A percentile compares a stretch with the other conserved stretches of the same genome.
These are phyloP conservation scores for Amanita phalloides DNA, from an alignment of 768 basidiomycete genomes.

Conservation along the genomic window DNA sequence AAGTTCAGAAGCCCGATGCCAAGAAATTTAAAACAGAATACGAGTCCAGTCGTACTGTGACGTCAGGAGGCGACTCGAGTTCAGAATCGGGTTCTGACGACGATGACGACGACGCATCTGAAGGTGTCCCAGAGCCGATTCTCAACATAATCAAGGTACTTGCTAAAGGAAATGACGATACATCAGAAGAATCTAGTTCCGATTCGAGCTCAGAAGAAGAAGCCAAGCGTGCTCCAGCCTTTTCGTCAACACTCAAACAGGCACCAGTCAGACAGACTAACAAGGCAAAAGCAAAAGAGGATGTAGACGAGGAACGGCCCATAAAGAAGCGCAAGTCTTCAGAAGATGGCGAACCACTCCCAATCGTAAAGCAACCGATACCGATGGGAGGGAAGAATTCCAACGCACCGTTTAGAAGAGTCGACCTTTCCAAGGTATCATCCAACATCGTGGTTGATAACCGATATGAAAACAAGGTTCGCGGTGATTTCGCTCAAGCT, in stretches of 20 bases:
- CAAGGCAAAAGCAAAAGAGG: conserved; percentile 4
- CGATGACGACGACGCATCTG: background rate
- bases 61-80: conserved; percentile 19
- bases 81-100: conserved; percentile 15
- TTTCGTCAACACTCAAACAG: background rate
- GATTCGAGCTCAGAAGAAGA: background rate
- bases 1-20: conserved; percentile 9
- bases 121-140: too few species aligned
- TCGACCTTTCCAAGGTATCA: conserved; percentile 53
- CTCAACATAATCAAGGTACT: too few species aligned
- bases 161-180: background rate
- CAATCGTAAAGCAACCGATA: conserved; percentile 22
- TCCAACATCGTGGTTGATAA: conserved; percentile 44
- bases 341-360: conserved; percentile 37
- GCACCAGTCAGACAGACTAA: conserved; percentile 1
- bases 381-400: conserved; percentile 19
- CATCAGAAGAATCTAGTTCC: background rate
- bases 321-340: conserved; percentile 54
- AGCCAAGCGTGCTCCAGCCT: background rate
- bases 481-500: background rate
- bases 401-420: conserved; percentile 71
- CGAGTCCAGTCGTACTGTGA: conserved; percentile 30
- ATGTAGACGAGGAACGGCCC: conserved; percentile 16
- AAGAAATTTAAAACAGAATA: conserved; percentile 12
- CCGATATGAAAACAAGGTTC: conserved; percentile 70